Evolutionary conservation across 2,329 filamentous ascomycete species (phyloP).

Genomic region (Hypoxylon sp.): DNA sequence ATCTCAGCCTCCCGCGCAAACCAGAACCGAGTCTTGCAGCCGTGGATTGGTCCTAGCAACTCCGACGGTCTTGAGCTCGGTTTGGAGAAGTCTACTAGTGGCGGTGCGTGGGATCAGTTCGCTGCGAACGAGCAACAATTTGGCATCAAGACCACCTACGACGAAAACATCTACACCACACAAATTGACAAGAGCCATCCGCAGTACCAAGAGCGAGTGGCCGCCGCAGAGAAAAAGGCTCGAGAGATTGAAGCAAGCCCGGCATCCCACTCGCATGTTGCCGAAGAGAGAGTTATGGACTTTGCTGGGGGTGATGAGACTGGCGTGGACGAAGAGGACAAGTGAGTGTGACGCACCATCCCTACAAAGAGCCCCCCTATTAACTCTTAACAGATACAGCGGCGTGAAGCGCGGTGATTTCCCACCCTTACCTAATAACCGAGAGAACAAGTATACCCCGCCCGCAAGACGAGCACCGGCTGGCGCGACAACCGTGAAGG

Average conservation of each 20-base stretch:
- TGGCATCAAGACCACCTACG: slow-evolving; percentile 87
- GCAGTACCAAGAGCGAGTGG: slow-evolving; percentile 78
- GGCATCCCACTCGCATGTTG: slow-evolving; percentile 80
- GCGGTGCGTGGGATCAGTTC: slow-evolving; percentile 86
- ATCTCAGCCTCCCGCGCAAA: slow-evolving; percentile 78
- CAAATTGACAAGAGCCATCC: slow-evolving; percentile 85
- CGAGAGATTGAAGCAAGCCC: slow-evolving; percentile 85
- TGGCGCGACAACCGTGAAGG: slow-evolving; percentile 74
- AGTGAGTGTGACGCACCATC: slow-evolving; percentile 60
- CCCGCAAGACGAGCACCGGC: slow-evolving; percentile 85
- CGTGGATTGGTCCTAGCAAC: slow-evolving; percentile 75
- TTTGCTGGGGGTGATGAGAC: slow-evolving; percentile 69
- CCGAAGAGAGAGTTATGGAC: slow-evolving; percentile 84
- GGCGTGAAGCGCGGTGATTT: slow-evolving; percentile 84
- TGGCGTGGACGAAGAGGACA: slow-evolving; percentile 89
- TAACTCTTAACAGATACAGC: slow-evolving; percentile 71
- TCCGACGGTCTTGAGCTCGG: slow-evolving; percentile 71
- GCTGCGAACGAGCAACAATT: slow-evolving; percentile 87
- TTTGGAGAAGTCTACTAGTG: slow-evolving; percentile 66
- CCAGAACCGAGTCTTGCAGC: slow-evolving; percentile 79
- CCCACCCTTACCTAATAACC: slow-evolving; percentile 64
- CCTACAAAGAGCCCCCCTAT: background rate
- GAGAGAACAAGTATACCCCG: slow-evolving; percentile 82
- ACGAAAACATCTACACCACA: slow-evolving; percentile 95
- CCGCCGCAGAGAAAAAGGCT: slow-evolving; percentile 82